Evolutionary conservation across 768 basidiomycete genomes (phyloP), one percentile per base, ranked within the genome.

Genomic region (Saitozyma sp.): DNA sequence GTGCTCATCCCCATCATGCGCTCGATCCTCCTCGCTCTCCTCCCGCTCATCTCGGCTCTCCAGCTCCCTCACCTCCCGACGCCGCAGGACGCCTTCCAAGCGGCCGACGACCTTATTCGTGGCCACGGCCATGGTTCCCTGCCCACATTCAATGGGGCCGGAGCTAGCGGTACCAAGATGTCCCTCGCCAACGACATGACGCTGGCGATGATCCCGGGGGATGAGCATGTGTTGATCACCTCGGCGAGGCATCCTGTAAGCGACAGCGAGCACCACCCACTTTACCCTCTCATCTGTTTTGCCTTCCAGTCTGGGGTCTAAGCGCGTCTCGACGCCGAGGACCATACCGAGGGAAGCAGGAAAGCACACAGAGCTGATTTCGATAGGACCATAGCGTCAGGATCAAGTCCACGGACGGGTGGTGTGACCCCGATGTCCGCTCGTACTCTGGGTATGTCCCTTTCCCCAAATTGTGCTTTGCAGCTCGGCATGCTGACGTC

Each of bases 371-470:
- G 16, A n/a, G 13, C 46, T 65, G 59, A 57, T 38, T 6, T 16
- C 16, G 29, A 37, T 64, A 77, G 66, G 62, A 69, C n/a, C 78
- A 81, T 56, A 56, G 65, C 51, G 63, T 82, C 6, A 73, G 82
- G 48, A 81, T 83, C 75, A 84, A 83, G 71, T 73, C 78, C 51
- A 72, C 71, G 6, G 73, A 77, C 3, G 67, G 79, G 49, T 83
- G 82, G 74, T 84, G 84, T 66, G 83, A 84, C 65, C 80, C 79
- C 9, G 73, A 75, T 29, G 83, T 81, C 50, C 65, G 68, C 58
- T 77, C 77, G 0, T 78, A 67, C 62, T 70, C 74, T 48, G 80
- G 79, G 63, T 75, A 55, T 58, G 67, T 59, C 40, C 6, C 14
- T 2, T 16, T 14, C 29, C 16, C 8, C 19, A 37, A 7, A 13